Evolutionary conservation across 306 rosid species (phyloP).

Genomic region (Hippophae tibetana): DNA sequence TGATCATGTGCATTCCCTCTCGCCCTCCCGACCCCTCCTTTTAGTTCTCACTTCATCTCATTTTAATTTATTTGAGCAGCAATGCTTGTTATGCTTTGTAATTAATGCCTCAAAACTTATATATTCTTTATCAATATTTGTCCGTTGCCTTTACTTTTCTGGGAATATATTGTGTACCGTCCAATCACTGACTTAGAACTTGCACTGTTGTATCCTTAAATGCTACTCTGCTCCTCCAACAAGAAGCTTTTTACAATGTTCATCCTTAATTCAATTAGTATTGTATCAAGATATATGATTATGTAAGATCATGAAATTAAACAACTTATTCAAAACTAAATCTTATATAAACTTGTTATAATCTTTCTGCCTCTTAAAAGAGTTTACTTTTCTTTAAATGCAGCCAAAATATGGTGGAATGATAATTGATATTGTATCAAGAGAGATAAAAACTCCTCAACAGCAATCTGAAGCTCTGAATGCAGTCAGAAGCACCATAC

Average conservation of each 20-base stretch:
- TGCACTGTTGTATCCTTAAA: too few relatives aligned
- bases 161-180: too few relatives aligned
- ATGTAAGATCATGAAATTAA: too few relatives aligned
- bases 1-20: not conserved
- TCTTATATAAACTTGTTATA: not conserved
- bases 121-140: too few relatives aligned
- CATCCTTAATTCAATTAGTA: too few relatives aligned
- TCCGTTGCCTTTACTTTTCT: too few relatives aligned
- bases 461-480: conserved; percentile 24
- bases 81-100: too few relatives aligned
- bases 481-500: conserved; percentile 58
- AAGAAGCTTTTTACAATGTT: too few relatives aligned
- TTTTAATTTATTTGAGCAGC: not conserved
- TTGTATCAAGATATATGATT: too few relatives aligned
- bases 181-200: too few relatives aligned
- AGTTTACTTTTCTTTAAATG: not conserved
- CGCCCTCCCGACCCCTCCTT: not conserved
- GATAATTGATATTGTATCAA: conserved; percentile 24
- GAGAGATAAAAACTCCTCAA: conserved; percentile 20
- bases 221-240: too few relatives aligned
- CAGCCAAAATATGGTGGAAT: conserved; percentile 28
- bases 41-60: not conserved
- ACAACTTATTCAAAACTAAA: not conserved
- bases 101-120: not conserved
- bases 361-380: not conserved